phyloP scores from a whole-genome alignment of 2,329 filamentous ascomycete genomes.

The Chalaropsis thielavioides region DNA sequence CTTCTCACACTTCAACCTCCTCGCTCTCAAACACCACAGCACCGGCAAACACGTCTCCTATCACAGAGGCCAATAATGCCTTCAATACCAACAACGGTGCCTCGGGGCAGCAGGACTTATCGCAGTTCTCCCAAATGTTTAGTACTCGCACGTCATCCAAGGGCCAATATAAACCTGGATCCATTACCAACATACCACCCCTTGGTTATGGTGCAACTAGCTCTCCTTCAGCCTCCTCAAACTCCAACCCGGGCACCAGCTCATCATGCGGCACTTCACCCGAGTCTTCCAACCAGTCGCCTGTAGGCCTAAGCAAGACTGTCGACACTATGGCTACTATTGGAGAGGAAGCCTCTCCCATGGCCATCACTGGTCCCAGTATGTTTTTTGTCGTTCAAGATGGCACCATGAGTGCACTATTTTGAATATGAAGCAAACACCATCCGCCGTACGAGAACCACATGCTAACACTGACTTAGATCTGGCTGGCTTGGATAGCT shows the following conservation, averaged over 20 bases:
- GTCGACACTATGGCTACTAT: conserved; percentile 49
- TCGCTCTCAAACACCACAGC: conserved; percentile 19
- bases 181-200: background rate
- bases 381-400: conserved; percentile 7
- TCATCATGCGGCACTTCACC: conserved; percentile 66
- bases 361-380: conserved; percentile 23
- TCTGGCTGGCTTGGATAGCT: conserved; percentile 11
- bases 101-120: conserved; percentile 7
- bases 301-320: conserved; percentile 44
- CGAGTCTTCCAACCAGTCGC: conserved; percentile 60
- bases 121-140: conserved; percentile 13
- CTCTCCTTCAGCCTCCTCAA: conserved; percentile 49
- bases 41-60: background rate
- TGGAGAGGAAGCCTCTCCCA: conserved; percentile 39
- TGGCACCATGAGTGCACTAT: background rate
- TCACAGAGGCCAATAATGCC: conserved; percentile 4
- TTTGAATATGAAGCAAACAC: background rate
- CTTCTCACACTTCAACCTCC: background rate
- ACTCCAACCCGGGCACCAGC: conserved; percentile 43
- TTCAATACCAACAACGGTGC: background rate
- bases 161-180: conserved; percentile 3
- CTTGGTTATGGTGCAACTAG: conserved; percentile 38
- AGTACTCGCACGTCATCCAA: conserved; percentile 4
- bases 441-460: conserved; percentile 1
- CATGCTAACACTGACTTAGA: conserved; percentile 16